Percentiles rank a stretch among this genome's conserved stretches.
Conservation (phyloP, 1,284 basidiomycete genomes). For the Puccinia hordei region DNA sequence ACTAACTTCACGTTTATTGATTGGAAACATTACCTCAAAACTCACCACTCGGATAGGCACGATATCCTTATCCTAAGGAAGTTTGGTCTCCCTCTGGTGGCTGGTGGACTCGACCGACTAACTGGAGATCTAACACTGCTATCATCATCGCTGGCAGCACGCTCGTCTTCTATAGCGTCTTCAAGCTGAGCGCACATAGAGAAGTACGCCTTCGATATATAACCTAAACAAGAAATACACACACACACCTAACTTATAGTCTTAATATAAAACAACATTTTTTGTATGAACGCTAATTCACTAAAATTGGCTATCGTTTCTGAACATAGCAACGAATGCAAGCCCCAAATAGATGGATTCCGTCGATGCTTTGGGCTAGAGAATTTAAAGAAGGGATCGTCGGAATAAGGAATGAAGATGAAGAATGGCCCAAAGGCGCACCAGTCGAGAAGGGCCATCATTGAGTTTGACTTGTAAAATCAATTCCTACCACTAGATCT, state of each 20-base stretch:
- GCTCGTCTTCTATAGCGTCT: conserved; percentile 62
- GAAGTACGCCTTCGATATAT: conserved; percentile 61
- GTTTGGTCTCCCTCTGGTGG: conserved; percentile 64
- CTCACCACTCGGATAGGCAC: conserved; percentile 55
- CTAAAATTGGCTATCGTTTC: neutral
- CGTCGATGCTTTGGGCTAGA: conserved; percentile 52
- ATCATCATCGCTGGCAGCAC: conserved; percentile 62
- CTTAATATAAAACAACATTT: no score
- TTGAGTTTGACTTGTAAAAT: conserved; percentile 13
- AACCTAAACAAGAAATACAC: neutral
- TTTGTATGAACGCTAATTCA: neutral
- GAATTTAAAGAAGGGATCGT: conserved; percentile 48
- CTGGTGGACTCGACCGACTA: conserved; percentile 65
- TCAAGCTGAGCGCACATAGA: conserved; percentile 62
- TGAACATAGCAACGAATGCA: conserved; percentile 57
- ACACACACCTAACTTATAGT: conserved; percentile 14
- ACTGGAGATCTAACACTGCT: conserved; percentile 64
- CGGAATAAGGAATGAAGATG: conserved; percentile 42
- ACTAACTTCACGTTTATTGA: neutral
- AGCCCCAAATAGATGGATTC: conserved; percentile 62
- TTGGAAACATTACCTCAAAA: neutral
- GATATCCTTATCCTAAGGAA: conserved; percentile 66
- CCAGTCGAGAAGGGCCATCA: conserved; percentile 42
- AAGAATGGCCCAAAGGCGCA: conserved; percentile 50
- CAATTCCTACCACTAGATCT: no score